These are phyloP conservation scores for Canavalia gladiata DNA, from an alignment of 306 rosid species.

Conservation along the genomic window DNA sequence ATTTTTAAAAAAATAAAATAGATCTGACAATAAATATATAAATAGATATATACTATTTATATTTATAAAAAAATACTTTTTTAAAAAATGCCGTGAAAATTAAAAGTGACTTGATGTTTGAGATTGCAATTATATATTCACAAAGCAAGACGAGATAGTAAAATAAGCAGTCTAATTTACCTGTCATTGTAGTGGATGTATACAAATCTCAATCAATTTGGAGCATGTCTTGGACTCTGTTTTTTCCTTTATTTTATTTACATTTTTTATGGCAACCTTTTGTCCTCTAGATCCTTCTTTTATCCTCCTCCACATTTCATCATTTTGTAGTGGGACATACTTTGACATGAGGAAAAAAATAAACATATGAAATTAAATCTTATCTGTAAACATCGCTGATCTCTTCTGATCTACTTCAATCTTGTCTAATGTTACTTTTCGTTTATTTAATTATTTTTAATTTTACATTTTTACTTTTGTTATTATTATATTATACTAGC, in stretches of 20 bases:
- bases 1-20: no score
- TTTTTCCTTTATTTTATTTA: neutral
- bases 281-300: conserved; percentile 19
- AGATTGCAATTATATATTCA: no score
- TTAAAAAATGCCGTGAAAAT: no score
- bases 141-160: neutral
- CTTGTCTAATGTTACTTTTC: neutral
- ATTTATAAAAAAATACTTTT: no score
- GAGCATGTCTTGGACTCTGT: neutral
- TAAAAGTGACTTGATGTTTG: no score
- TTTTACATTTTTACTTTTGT: neutral
- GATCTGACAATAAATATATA: no score
- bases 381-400: neutral
- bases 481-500: neutral
- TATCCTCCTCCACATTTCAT: conserved; percentile 2
- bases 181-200: neutral
- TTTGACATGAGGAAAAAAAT: neutral
- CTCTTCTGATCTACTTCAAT: neutral
- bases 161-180: neutral
- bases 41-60: no score
- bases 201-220: neutral
- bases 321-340: conserved; percentile 17
- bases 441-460: neutral
- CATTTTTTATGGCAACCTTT: conserved; percentile 5
- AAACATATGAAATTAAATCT: neutral